A percentile compares a stretch with the other conserved stretches of the same genome.
Conservation (phyloP, 352 stramenopile genomes). For the Plasmopara halstedii region DNA sequence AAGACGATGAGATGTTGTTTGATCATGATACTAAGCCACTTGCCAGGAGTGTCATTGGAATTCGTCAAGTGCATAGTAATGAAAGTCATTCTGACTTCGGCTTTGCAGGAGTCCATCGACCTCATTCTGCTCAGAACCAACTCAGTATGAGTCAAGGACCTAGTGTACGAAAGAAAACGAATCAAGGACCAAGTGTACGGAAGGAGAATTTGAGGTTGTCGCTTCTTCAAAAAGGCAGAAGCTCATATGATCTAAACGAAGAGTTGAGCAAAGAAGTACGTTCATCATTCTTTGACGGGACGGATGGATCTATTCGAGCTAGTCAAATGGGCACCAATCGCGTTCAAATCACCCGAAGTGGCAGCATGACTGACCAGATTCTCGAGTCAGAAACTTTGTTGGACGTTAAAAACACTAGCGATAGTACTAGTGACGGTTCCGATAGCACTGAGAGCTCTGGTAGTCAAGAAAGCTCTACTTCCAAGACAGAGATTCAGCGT, state of each 20-base stretch:
- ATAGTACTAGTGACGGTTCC: constrained; percentile 16
- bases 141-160: constrained; percentile 25
- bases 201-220: constrained; percentile 15
- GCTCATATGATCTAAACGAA: constrained; percentile 21
- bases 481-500: constrained; percentile 16
- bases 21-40: constrained; percentile 26
- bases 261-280: constrained; percentile 25
- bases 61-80: constrained; percentile 16
- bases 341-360: constrained; percentile 20
- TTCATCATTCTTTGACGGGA: constrained; percentile 33
- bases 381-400: constrained; percentile 11
- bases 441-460: constrained; percentile 24
- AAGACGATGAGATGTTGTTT: constrained; percentile 25
- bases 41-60: constrained; percentile 24
- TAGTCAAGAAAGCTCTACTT: constrained; percentile 11
- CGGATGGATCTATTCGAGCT: constrained; percentile 20
- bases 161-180: constrained; percentile 17
- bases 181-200: constrained; percentile 14
- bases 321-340: constrained; percentile 21
- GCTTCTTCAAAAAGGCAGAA: constrained; percentile 15
- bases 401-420: constrained; percentile 13
- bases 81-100: constrained; percentile 13
- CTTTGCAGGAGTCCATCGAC: constrained; percentile 9
- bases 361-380: constrained; percentile 21
- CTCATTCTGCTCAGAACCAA: constrained; percentile 4